phyloP scores from a whole-genome alignment of 2,329 filamentous ascomycete genomes.

The Paracoccidioides brasiliensis region DNA sequence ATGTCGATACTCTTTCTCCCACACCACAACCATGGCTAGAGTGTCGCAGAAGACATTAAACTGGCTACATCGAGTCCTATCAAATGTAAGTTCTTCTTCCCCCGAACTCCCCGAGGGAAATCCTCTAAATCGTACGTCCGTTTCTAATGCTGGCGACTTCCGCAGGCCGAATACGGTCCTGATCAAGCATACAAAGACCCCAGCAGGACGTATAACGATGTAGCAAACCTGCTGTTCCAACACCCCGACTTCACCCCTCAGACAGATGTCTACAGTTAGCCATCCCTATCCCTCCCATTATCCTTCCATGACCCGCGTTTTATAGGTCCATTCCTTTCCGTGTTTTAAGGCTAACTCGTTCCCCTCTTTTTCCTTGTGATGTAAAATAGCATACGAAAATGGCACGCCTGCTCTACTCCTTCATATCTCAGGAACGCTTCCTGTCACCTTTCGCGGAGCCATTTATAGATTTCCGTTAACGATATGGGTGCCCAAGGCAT shows the following conservation, averaged over 20 bases:
- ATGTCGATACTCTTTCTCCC: background rate
- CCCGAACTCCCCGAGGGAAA: slow-evolving; percentile 3
- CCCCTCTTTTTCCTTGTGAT: background rate
- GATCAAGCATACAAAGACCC: slow-evolving; percentile 82
- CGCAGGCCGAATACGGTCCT: slow-evolving; percentile 18
- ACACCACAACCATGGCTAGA: slow-evolving; percentile 32
- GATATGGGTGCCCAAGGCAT: slow-evolving; percentile 85
- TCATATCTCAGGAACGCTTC: slow-evolving; percentile 73
- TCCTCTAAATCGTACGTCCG: slow-evolving; percentile 7
- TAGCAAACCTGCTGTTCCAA: slow-evolving; percentile 66
- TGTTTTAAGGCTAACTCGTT: background rate
- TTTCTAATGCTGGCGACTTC: background rate
- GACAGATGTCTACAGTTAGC: slow-evolving; percentile 88
- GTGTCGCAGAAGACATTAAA: slow-evolving; percentile 83
- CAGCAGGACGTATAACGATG: slow-evolving; percentile 83
- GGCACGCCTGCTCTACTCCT: slow-evolving; percentile 77
- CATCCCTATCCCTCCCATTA: background rate
- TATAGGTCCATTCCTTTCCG: background rate
- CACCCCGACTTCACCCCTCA: slow-evolving; percentile 69
- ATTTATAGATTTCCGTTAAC: slow-evolving; percentile 85
- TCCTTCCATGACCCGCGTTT: background rate
- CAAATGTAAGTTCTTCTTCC: slow-evolving; percentile 43
- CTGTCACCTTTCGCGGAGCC: slow-evolving; percentile 78
- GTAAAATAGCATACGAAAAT: slow-evolving; percentile 63
- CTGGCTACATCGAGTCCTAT: slow-evolving; percentile 88